Evolutionary conservation across 2,329 filamentous ascomycete genomes (phyloP).

Genomic region (Scytalidium sp.): DNA sequence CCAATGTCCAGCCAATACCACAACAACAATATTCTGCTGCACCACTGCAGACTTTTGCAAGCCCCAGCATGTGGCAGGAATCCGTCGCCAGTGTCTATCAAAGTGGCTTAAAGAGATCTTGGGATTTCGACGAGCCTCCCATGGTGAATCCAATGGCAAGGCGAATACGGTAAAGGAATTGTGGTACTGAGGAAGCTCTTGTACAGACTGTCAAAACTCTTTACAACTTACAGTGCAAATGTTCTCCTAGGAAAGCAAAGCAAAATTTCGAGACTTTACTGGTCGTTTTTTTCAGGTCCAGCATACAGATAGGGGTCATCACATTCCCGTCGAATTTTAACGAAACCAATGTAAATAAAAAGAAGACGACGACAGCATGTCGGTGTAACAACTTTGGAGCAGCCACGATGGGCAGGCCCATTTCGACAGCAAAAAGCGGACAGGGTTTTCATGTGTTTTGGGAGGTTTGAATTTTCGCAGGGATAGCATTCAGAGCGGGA

Average conservation of each 20-base stretch:
- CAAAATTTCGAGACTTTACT: too few relatives aligned
- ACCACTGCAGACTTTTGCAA: slow-evolving; percentile 58
- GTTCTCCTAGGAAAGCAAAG: background rate
- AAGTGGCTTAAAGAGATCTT: slow-evolving; percentile 58
- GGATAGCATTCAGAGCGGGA: background rate
- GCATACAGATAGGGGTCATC: too few relatives aligned
- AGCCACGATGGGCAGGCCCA: background rate
- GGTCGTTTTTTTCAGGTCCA: too few relatives aligned
- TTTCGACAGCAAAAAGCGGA: background rate
- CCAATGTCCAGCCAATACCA: slow-evolving; percentile 42
- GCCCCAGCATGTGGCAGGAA: slow-evolving; percentile 71
- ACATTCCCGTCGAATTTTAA: too few relatives aligned
- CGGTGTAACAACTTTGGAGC: background rate
- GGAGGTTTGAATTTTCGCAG: background rate
- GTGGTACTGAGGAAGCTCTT: background rate
- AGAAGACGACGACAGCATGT: background rate
- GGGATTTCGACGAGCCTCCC: slow-evolving; percentile 42
- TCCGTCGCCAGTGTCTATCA: slow-evolving; percentile 68
- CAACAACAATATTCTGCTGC: slow-evolving; percentile 51
- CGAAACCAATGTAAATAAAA: background rate
- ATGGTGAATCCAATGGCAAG: slow-evolving; percentile 18
- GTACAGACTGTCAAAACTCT: background rate
- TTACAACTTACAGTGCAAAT: background rate
- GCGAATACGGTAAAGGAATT: slow-evolving; percentile 19
- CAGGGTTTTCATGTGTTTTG: background rate